Conservation (phyloP, 371 early-diverging fungal genomes). For the Rhizomucor pusillus region DNA sequence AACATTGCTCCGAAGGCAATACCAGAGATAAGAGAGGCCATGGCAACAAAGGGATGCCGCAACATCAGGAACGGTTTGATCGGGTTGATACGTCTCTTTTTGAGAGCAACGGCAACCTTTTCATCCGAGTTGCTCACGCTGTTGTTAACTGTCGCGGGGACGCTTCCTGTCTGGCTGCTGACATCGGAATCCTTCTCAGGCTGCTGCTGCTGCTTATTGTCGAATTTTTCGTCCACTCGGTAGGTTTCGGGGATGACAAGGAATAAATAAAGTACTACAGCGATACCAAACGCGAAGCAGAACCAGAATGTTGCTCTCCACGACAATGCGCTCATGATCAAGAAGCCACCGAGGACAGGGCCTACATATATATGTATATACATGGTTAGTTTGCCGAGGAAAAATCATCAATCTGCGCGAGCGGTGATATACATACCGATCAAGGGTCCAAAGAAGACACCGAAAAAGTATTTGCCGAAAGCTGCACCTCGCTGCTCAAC, state of each 20-base stretch:
- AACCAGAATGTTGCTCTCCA: constrained; percentile 70
- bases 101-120: background rate
- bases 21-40: constrained; percentile 43
- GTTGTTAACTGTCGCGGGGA: background rate
- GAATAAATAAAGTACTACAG: constrained; percentile 40
- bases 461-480: constrained; percentile 50
- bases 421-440: constrained; percentile 25
- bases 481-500: constrained; percentile 31
- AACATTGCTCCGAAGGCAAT: constrained; percentile 53
- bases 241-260: constrained; percentile 66
- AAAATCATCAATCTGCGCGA: constrained; percentile 25
- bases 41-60: constrained; percentile 45
- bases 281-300: constrained; percentile 50
- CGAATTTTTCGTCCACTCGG: constrained; percentile 23
- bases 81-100: constrained; percentile 23
- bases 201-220: too few species aligned
- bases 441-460: constrained; percentile 53
- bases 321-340: constrained; percentile 29
- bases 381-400: constrained; percentile 11
- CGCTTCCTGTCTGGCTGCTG: background rate
- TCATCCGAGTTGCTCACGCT: background rate
- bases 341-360: constrained; percentile 28
- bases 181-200: constrained; percentile 1
- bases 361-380: constrained; percentile 27
- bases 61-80: constrained; percentile 35